These are phyloP conservation scores for Pichia exigua DNA, from an alignment of 805 yeast species.

Conservation along the genomic window DNA sequence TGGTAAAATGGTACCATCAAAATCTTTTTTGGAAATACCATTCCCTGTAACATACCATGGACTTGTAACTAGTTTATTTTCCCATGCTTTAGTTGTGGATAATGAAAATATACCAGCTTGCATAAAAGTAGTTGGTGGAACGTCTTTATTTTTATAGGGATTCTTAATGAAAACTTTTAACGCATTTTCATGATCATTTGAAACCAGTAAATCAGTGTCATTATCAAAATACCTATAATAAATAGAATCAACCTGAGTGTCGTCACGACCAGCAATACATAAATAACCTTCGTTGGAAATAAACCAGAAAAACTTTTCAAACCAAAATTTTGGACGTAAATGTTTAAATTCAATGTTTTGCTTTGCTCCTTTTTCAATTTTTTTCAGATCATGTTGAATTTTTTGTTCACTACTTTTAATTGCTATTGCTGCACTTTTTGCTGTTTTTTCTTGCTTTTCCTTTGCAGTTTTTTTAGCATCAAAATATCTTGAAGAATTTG, in stretches of 20 bases:
- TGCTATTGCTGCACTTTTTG: constrained; percentile 67
- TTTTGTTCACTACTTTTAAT: constrained; percentile 75
- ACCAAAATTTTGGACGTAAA: constrained; percentile 73
- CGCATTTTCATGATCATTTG: constrained; percentile 67
- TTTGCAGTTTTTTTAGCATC: constrained; percentile 68
- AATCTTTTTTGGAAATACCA: constrained; percentile 64
- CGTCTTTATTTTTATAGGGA: constrained; percentile 57
- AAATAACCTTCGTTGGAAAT: constrained; percentile 83
- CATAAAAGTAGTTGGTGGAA: constrained; percentile 79
- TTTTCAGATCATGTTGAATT: constrained; percentile 63
- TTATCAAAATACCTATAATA: constrained; percentile 66
- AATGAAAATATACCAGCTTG: constrained; percentile 89
- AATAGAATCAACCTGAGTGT: constrained; percentile 68
- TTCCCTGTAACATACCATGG: constrained; percentile 78
- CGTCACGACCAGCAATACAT: constrained; percentile 82
- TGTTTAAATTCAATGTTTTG: constrained; percentile 42
- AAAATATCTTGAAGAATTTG: constrained; percentile 80
- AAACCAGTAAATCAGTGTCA: constrained; percentile 63
- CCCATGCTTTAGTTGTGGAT: constrained; percentile 85
- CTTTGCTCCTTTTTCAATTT: constrained; percentile 50
- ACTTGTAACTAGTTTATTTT: constrained; percentile 67
- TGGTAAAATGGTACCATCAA: constrained; percentile 45
- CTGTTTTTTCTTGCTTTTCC: constrained; percentile 74
- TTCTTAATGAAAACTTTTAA: constrained; percentile 75
- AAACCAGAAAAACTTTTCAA: constrained; percentile 94